These are phyloP conservation scores for Capsicum chinense DNA, from an alignment of 257 asterid species.

Conservation along the genomic window DNA sequence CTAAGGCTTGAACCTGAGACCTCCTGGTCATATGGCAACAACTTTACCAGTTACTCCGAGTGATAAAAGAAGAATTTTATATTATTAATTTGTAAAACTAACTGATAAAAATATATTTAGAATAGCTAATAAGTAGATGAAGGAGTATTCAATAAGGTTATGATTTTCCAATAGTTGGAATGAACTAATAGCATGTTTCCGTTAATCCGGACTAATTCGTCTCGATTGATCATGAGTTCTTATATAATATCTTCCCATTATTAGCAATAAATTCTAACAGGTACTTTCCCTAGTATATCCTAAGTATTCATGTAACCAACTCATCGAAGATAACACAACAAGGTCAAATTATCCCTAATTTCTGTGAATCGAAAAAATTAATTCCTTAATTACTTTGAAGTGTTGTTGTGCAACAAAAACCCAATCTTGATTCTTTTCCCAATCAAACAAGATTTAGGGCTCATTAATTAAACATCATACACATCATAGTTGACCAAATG, in stretches of 20 bases:
- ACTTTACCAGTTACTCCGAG: no score
- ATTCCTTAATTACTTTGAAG: neutral
- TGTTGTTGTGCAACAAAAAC: neutral
- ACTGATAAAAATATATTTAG: neutral
- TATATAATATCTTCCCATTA: neutral
- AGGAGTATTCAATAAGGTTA: neutral
- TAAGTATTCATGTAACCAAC: conserved; percentile 1
- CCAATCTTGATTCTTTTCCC: conserved; percentile 5
- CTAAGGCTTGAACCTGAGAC: no score
- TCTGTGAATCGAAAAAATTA: neutral
- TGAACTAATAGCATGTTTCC: neutral
- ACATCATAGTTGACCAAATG: conserved; percentile 9
- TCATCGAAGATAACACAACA: neutral
- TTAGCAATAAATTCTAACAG: conserved; percentile 11
- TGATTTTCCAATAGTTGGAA: neutral
- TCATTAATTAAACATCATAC: neutral
- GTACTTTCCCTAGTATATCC: neutral
- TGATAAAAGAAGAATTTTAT: no score
- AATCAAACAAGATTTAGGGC: neutral
- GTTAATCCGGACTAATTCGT: neutral
- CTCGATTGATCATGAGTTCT: neutral
- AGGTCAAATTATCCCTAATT: neutral
- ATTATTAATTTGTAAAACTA: neutral
- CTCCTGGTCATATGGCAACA: no score
- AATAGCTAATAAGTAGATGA: neutral